Percentiles rank a stretch among this genome's conserved stretches.
These are phyloP conservation scores for Nemania sp. DNA, from an alignment of 2,329 filamentous ascomycete species.

Conservation along the genomic window DNA sequence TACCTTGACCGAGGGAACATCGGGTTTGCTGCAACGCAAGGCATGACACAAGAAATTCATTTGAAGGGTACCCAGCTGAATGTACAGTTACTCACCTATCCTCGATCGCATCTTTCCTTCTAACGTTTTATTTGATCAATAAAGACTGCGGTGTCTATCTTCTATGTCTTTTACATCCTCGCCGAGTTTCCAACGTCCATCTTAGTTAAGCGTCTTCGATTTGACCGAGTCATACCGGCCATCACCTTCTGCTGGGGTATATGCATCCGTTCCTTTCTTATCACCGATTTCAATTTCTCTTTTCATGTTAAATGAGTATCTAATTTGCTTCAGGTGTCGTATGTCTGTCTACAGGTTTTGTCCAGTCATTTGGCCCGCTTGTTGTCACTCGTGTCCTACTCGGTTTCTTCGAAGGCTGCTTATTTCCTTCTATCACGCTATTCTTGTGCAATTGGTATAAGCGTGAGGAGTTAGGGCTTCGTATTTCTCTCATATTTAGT, in stretches of 20 bases:
- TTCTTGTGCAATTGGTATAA: slow-evolving; percentile 41
- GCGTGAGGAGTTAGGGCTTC: slow-evolving; percentile 37
- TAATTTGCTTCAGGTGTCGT: slow-evolving; percentile 22
- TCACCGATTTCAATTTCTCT: not conserved
- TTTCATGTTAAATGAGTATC: no score
- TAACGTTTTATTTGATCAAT: not conserved
- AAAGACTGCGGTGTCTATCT: slow-evolving; percentile 35
- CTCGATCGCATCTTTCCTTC: not conserved
- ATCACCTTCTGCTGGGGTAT: slow-evolving; percentile 36
- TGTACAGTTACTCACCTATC: slow-evolving; percentile 1
- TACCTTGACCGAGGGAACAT: slow-evolving; percentile 37
- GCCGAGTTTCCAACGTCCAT: slow-evolving; percentile 35
- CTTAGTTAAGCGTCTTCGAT: slow-evolving; percentile 35
- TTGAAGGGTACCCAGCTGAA: slow-evolving; percentile 31
- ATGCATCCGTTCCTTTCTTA: not conserved
- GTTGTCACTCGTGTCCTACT: slow-evolving; percentile 36
- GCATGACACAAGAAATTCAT: slow-evolving; percentile 31
- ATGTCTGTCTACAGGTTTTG: slow-evolving; percentile 37
- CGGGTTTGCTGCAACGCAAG: slow-evolving; percentile 36
- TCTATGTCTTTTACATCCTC: slow-evolving; percentile 37
- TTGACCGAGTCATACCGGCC: slow-evolving; percentile 33
- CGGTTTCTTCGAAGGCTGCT: slow-evolving; percentile 39
- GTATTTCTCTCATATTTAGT: slow-evolving; percentile 38
- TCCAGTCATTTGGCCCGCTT: slow-evolving; percentile 35
- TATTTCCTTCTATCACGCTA: slow-evolving; percentile 39